These are phyloP conservation scores for Comarum palustre DNA, from an alignment of 306 rosid genomes.

Conservation along the genomic window DNA sequence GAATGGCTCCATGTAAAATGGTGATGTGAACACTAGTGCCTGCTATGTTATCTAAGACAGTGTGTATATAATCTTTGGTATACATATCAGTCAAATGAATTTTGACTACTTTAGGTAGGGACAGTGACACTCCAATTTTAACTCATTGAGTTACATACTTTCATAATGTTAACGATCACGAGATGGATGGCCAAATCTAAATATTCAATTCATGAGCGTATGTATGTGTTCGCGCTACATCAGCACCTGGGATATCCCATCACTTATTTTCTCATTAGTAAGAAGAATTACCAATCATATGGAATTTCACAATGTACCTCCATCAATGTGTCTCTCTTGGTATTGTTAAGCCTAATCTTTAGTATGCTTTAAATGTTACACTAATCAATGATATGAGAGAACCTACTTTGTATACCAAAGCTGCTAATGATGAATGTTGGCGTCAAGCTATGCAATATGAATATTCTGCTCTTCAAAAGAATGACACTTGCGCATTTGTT, in stretches of 20 bases:
- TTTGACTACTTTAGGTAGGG: background rate
- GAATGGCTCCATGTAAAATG: background rate
- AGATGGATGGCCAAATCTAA: background rate
- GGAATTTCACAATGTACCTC: background rate
- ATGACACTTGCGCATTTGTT: too few relatives aligned
- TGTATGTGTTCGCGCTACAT: background rate
- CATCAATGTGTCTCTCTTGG: background rate
- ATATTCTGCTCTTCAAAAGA: too few relatives aligned
- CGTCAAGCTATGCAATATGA: too few relatives aligned
- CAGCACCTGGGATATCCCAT: background rate
- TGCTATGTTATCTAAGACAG: slow-evolving; percentile 10
- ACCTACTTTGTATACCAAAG: too few relatives aligned
- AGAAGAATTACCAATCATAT: background rate
- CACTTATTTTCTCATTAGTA: background rate
- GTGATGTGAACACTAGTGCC: background rate
- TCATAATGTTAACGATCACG: background rate
- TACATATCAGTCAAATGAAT: background rate
- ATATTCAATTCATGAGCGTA: background rate
- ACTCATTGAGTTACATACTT: too few relatives aligned
- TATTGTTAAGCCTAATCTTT: too few relatives aligned
- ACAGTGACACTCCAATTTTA: background rate
- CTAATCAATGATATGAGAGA: too few relatives aligned
- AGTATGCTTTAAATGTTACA: too few relatives aligned
- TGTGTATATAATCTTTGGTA: background rate
- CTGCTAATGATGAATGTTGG: too few relatives aligned